Base-by-base conservation (phyloP, 2,329 filamentous ascomycete species). In the Ophiostoma tasmaniense region DNA sequence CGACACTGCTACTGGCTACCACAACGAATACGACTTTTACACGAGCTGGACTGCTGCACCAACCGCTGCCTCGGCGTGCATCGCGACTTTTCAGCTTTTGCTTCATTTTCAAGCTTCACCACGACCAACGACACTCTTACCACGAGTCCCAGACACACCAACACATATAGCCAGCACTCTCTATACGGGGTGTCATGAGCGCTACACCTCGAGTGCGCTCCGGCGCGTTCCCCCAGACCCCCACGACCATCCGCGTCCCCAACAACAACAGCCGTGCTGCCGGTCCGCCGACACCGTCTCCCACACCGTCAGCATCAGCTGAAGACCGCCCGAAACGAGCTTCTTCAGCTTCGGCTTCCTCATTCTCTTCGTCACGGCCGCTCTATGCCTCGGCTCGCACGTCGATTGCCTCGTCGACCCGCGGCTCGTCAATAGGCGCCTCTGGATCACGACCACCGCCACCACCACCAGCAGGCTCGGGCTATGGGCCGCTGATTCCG, bases 401-500 rank as follows among this genome's bases (percentile, higher is more conserved):
- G 13, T 55, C 68, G 17, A 20, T 33, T 22, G 64, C 55, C 76
- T 86, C 8, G 33, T 20, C 35, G 1, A 13, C 59, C 61, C 68
- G 66, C 6, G 33, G 62, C 42, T 28, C 65, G 4, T 10, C 37
- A 66, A 28, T 62, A 17, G 59, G 33, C 2, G 22, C 28, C 8
- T 64, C 30, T 7, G 30, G 3, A 66, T 61, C 5, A 66, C 66
- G 33, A 25, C 59, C 20, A 25, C 66, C 50, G 25, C 37, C 28
- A 25, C 33, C 20, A 28, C 35, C 61, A 62, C 30, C 28, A 39
- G 6, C 33, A 22, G 30, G 61, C 35, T n/a, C 11, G 13, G 35
- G 35, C 62, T 65, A 61, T 72, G 76, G 81, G 67, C 93, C 95
- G 42, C 80, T 96, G 69, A 93, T 99, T 75, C 90, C 95, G 14